Evolutionary conservation across 2,329 filamentous ascomycete species (phyloP).

Genomic region (Mariannaea sp.): DNA sequence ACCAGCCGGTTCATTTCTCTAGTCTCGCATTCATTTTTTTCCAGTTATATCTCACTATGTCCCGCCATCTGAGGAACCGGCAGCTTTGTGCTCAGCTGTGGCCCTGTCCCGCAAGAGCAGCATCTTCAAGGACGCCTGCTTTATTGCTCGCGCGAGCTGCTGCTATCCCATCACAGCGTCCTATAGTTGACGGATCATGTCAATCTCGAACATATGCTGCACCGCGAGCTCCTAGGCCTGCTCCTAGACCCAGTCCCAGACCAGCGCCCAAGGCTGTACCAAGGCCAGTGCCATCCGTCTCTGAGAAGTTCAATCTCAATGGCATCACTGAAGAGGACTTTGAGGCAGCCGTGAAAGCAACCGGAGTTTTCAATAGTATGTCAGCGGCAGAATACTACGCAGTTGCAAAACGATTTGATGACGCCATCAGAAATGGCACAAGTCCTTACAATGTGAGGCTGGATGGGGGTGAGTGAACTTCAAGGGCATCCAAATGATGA

Average conservation of each 20-base stretch:
- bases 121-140: not conserved
- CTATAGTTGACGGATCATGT: not conserved
- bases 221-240: conserved; percentile 17
- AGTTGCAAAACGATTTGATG: conserved; percentile 28
- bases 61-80: conserved; percentile 7
- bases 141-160: not conserved
- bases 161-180: not conserved
- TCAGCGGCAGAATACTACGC: conserved; percentile 35
- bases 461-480: conserved; percentile 29
- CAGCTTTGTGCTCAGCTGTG: conserved; percentile 18
- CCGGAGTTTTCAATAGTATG: conserved; percentile 24
- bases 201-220: conserved; percentile 30
- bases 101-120: conserved; percentile 2
- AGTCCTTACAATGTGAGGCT: conserved; percentile 30
- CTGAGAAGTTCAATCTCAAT: conserved; percentile 30
- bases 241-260: conserved; percentile 1
- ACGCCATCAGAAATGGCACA: conserved; percentile 29
- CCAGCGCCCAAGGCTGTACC: conserved; percentile 11
- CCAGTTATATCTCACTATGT: conserved; percentile 4
- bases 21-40: not conserved
- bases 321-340: conserved; percentile 33
- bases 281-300: not conserved
- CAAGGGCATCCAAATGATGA: not conserved
- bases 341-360: conserved; percentile 22
- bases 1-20: not conserved